Conservation (phyloP, 805 yeast species). For the Candida schatavii region DNA sequence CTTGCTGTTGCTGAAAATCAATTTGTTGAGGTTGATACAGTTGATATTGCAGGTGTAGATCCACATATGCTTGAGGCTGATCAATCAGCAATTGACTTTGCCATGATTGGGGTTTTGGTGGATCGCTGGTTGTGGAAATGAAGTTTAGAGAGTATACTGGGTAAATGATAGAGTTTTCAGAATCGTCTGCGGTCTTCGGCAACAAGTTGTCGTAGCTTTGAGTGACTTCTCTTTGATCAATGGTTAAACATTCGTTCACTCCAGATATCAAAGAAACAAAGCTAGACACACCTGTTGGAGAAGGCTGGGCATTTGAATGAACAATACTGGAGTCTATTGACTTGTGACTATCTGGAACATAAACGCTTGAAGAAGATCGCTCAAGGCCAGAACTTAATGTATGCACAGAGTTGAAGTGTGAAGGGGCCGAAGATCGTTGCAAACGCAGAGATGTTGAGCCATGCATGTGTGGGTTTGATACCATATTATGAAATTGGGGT, state of each 20-base stretch:
- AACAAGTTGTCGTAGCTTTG: conserved; percentile 34
- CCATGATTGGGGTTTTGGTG: not conserved
- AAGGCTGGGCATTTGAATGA: not conserved
- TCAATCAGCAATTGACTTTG: not conserved
- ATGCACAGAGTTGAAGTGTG: not conserved
- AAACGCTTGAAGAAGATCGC: not conserved
- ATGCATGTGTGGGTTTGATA: no score
- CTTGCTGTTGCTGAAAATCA: not conserved
- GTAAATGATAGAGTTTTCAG: conserved; percentile 32
- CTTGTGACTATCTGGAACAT: not conserved
- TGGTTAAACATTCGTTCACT: not conserved
- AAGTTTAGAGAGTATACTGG: conserved; percentile 30
- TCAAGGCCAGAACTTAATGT: no score
- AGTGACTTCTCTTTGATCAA: not conserved
- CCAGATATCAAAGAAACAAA: not conserved
- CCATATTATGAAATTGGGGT: not conserved
- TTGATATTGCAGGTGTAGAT: not conserved
- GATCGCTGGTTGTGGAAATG: not conserved
- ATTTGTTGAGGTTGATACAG: not conserved
- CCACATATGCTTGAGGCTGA: not conserved
- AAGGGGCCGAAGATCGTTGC: not conserved
- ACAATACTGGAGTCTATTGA: not conserved
- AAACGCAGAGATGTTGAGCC: not conserved
- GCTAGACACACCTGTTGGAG: not conserved
- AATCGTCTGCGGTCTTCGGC: conserved; percentile 14